Base-by-base conservation (phyloP, 2,329 filamentous ascomycete species). In the Trichocomaceae sp. region DNA sequence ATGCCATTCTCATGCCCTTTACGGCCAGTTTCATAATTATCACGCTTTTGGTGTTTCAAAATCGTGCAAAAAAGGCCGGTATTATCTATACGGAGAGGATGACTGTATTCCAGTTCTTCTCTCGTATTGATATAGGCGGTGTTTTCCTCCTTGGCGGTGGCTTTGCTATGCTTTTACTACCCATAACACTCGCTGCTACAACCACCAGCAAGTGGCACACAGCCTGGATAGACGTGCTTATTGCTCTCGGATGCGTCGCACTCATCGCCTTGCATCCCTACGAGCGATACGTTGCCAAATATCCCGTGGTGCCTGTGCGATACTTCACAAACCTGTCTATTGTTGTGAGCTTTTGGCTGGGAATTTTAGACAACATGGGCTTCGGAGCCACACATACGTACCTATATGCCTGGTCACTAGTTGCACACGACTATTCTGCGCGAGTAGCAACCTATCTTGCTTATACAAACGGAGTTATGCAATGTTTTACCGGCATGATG, bases 301-400 rank as follows among this genome's bases (percentile, higher is more conserved):
- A 78, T 54, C 77, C 78, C 0, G 66, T 79, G 19, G 64, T 79
- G 10, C 77, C 77, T 0, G 63, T 72, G 2, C 68, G 65, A 19
- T 79, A 78, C 60, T 74, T 79, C 61, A 66, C 66, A 26, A 74
- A 72, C 39, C 54, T 66, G 5, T 72, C 75, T 12, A 75, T 80
- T 23, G 60, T 73, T 17, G 61, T 77, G 13, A 70, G 70, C 13
- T 64, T 74, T 9, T 48, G 74, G 1, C 64, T 77, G 12, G 70
- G 70, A 10, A 63, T 71, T 10, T 61, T 74, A 33, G 77, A 80
- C 58, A 67, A 68, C 5, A 60, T 79, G 44, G 74, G 72, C 13
- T 77, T 77, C 59, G 59, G 64, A 15, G 67, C 66, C 46, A 78
- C 76, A 0, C 76, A 79, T 60, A 73, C 74, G 5, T 79, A 78